Evolutionary conservation across 805 yeast genomes (phyloP).

Genomic region (Soucietia sequanensis): DNA sequence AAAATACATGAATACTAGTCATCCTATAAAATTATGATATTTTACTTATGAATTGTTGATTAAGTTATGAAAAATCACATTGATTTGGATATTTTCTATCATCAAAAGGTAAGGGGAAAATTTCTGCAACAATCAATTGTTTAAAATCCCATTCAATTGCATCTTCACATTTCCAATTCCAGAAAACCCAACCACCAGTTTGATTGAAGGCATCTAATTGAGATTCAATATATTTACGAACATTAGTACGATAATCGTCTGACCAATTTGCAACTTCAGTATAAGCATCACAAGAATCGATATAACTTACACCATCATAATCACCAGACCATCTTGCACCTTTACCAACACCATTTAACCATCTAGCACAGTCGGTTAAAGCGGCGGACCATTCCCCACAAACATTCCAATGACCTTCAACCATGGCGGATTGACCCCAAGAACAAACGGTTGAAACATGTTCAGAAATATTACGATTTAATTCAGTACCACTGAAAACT

Average conservation of each 20-base stretch:
- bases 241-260: conserved; percentile 49
- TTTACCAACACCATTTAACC: conserved; percentile 84
- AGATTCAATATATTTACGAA: conserved; percentile 79
- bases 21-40: background rate
- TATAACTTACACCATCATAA: conserved; percentile 36
- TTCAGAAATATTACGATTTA: conserved; percentile 56
- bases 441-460: conserved; percentile 47
- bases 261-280: conserved; percentile 50
- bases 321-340: conserved; percentile 81
- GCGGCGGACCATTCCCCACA: conserved; percentile 94
- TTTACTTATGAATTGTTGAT: too few relatives aligned
- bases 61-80: conserved; percentile 44
- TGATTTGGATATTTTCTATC: conserved; percentile 70
- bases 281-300: conserved; percentile 61
- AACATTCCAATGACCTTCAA: conserved; percentile 70
- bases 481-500: conserved; percentile 68
- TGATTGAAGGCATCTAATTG: conserved; percentile 80
- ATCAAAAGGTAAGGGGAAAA: conserved; percentile 80
- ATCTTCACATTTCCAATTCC: conserved; percentile 90
- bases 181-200: conserved; percentile 85
- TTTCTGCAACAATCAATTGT: conserved; percentile 50
- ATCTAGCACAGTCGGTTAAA: conserved; percentile 82
- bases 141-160: conserved; percentile 85
- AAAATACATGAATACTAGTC: background rate
- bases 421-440: conserved; percentile 27